Conservation (phyloP, 306 rosid genomes). For the Dryas octopetala region DNA sequence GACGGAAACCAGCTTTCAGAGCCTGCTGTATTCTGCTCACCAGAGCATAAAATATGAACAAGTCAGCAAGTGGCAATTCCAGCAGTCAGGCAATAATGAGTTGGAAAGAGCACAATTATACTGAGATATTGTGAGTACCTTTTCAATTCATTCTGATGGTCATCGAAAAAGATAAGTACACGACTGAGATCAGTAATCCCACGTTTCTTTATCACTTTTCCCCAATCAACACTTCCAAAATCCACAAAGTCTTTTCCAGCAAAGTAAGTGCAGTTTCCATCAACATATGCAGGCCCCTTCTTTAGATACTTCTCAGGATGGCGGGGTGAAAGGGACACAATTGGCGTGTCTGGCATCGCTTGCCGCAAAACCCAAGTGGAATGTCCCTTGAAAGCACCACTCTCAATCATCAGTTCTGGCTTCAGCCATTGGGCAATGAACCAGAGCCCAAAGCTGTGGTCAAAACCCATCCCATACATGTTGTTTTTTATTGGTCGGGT, state of each 20-base stretch:
- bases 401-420: constrained; percentile 94
- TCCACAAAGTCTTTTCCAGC: constrained; percentile 94
- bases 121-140: constrained; percentile 48
- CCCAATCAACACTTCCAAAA: constrained; percentile 91
- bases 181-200: constrained; percentile 64
- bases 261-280: constrained; percentile 86
- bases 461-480: constrained; percentile 97
- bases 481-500: constrained; percentile 85
- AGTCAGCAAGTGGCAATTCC: constrained; percentile 31
- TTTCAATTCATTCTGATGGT: constrained; percentile 94
- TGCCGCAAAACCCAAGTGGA: constrained; percentile 98
- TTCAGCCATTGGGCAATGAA: constrained; percentile 85
- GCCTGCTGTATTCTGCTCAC: constrained; percentile 75
- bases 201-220: constrained; percentile 57
- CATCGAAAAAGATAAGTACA: constrained; percentile 88
- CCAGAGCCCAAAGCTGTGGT: constrained; percentile 99
- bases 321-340: constrained; percentile 83
- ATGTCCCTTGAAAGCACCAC: constrained; percentile 99
- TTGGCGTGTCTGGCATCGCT: constrained; percentile 79
- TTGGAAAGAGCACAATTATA: constrained; percentile 19
- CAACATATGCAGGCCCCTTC: constrained; percentile 97
- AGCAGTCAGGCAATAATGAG: constrained; percentile 6
- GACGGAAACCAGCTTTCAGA: constrained; percentile 83
- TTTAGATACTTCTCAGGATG: constrained; percentile 94
- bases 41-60: constrained; percentile 23